These are phyloP conservation scores for Pyracantha coccinea DNA, from an alignment of 331 rosid genomes.

Conservation along the genomic window DNA sequence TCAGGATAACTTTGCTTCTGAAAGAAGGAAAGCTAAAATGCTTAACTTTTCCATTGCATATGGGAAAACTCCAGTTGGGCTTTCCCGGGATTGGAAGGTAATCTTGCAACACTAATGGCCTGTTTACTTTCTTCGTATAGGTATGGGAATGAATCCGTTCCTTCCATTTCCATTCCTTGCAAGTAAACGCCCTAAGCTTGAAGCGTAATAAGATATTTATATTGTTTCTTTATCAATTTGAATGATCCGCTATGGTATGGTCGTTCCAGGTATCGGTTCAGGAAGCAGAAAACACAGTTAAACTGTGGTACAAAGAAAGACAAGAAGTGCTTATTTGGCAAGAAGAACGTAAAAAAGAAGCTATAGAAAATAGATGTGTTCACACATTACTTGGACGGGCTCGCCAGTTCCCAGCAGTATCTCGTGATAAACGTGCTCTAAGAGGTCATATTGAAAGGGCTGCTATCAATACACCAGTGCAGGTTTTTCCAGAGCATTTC, in stretches of 20 bases:
- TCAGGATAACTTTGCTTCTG: slow-evolving; percentile 86
- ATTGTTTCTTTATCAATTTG: background rate
- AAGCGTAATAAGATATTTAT: background rate
- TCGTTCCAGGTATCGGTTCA: slow-evolving; percentile 69
- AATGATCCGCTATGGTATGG: background rate
- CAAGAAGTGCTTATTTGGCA: slow-evolving; percentile 84
- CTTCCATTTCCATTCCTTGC: too few species aligned
- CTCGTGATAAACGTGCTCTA: slow-evolving; percentile 44
- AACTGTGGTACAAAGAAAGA: slow-evolving; percentile 87
- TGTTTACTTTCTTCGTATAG: too few species aligned
- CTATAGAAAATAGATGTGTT: slow-evolving; percentile 38
- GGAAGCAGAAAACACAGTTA: slow-evolving; percentile 84
- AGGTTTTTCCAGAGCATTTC: slow-evolving; percentile 33
- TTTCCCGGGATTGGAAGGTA: slow-evolving; percentile 96
- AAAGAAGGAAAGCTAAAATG: slow-evolving; percentile 96
- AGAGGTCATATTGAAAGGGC: slow-evolving; percentile 93
- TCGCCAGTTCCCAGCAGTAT: slow-evolving; percentile 68
- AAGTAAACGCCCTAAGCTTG: background rate
- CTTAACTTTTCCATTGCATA: slow-evolving; percentile 96
- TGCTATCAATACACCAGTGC: slow-evolving; percentile 96
- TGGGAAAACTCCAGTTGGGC: slow-evolving; percentile 94
- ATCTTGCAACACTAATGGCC: background rate
- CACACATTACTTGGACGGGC: slow-evolving; percentile 80
- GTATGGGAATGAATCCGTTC: too few species aligned
- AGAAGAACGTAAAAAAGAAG: slow-evolving; percentile 66